phyloP scores from a whole-genome alignment of 805 yeast species.

The Candida hispaniensis region DNA sequence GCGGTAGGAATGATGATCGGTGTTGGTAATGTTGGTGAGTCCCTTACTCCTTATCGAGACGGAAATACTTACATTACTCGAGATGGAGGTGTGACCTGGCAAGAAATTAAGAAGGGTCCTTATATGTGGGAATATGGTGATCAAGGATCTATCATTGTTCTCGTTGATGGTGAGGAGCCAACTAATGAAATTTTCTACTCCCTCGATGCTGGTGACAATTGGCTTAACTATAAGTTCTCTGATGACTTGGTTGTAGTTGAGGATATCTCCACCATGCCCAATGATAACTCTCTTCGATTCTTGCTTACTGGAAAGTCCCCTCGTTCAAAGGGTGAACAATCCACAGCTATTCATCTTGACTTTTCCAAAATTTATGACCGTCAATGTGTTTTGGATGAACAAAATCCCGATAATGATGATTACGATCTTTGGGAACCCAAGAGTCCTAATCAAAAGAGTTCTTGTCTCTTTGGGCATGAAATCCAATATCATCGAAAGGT shows the following conservation, averaged over 20 bases:
- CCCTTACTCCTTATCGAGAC: constrained; percentile 37
- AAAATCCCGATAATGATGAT: constrained; percentile 40
- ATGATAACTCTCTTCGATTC: constrained; percentile 78
- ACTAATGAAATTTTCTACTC: constrained; percentile 58
- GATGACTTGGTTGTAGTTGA: constrained; percentile 44
- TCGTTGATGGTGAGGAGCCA: constrained; percentile 48
- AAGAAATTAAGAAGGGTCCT: constrained; percentile 59
- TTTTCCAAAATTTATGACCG: constrained; percentile 42
- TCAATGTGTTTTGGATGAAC: constrained; percentile 44
- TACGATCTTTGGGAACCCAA: constrained; percentile 55
- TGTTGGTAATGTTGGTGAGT: constrained; percentile 83
- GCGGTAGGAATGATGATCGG: constrained; percentile 84
- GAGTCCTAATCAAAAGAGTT: constrained; percentile 37
- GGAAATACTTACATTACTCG: constrained; percentile 64
- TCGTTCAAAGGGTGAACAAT: constrained; percentile 35
- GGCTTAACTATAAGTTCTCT: constrained; percentile 58
- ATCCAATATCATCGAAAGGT: constrained; percentile 48
- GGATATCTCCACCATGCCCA: constrained; percentile 72
- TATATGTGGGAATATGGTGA: constrained; percentile 96
- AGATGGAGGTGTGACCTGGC: constrained; percentile 93
- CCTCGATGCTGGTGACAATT: constrained; percentile 65
- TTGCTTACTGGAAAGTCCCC: constrained; percentile 47
- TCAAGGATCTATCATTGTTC: constrained; percentile 74
- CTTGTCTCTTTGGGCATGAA: constrained; percentile 65
- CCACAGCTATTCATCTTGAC: constrained; percentile 45